Conservation (phyloP, 2,329 filamentous ascomycete genomes). For the Cordyceps cicadae region DNA sequence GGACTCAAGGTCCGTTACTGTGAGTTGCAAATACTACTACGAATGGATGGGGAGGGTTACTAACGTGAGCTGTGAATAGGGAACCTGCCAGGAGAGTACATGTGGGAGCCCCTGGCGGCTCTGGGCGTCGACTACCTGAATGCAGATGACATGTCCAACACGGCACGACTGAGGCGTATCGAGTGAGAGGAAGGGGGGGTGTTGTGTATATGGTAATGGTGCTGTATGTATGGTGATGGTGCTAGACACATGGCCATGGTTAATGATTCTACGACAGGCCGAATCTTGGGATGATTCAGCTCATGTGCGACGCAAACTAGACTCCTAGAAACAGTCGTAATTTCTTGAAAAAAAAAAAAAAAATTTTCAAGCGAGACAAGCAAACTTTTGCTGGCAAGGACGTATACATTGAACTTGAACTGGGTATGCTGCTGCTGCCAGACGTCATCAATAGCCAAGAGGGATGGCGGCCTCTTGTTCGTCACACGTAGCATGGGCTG, state of each 20-base stretch:
- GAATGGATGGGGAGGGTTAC: not conserved
- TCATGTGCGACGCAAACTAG: not conserved
- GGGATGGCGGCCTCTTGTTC: not conserved
- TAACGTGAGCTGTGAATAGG: not conserved
- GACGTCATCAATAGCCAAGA: not conserved
- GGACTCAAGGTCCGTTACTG: conserved; percentile 15
- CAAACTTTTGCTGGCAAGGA: too few relatives aligned
- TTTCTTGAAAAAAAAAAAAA: too few relatives aligned
- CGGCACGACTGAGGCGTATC: conserved; percentile 11
- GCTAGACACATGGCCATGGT: too few relatives aligned
- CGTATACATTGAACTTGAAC: too few relatives aligned
- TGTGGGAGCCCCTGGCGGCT: conserved; percentile 14
- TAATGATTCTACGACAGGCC: too few relatives aligned
- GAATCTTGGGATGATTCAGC: not conserved
- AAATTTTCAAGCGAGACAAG: not conserved
- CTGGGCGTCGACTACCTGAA: conserved; percentile 14
- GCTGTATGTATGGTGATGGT: not conserved
- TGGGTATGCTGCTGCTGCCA: not conserved
- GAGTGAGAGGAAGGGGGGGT: not conserved
- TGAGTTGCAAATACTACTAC: not conserved
- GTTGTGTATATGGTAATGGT: not conserved
- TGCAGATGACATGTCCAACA: conserved; percentile 14
- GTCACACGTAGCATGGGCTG: conserved; percentile 1
- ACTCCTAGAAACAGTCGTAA: not conserved
- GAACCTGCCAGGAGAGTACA: conserved; percentile 14